Base-by-base conservation (phyloP, 1,284 basidiomycete species). In the Ustanciosporium gigantosporum region DNA sequence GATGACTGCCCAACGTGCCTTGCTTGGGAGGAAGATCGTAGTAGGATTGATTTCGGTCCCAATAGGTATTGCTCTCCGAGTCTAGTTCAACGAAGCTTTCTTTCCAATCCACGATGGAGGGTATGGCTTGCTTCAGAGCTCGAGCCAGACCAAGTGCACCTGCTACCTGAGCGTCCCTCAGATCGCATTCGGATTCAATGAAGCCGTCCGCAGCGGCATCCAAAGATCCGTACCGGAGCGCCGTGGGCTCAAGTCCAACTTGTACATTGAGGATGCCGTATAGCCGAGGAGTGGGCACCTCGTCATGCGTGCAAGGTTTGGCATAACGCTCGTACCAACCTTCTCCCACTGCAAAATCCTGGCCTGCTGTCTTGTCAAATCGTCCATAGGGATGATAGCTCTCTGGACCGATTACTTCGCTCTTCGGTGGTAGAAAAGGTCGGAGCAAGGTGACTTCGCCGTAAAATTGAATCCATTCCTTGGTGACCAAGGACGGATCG, bases 41-140 rank as follows among this genome's bases (percentile, higher is more conserved):
- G 41, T 46, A 64, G 4, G 60, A 58, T 11, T 45, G 48, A 37
- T 52, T 58, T 29, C 49, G 53, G 22, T 64, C 55, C 60, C 60
- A 64, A n/a, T 41, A 58, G 25, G 46, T 44, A 16, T 58, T 50
- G 5, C 42, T 32, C 0, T 41, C 16, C 21, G 15, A 31, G 37
- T 64, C 46, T 16, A 64, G 22, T 24, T 58, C 55, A 41, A 64
- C 19, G 25, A 58, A 64, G 37, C 49, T 34, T 31, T 50, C 36
- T 20, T 46, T 19, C 49, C 50, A 58, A 22, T 64, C 60, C n/a
- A 58, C 60, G 22, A 64, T 43, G 24, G 45, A 31, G 13, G 60
- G 53, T 16, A 64, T 45, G 9, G 46, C 45, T 13, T 39, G 32
- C 14, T 45, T 50, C 31, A 64, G 49, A 2, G 49, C 41, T 7